Evolutionary conservation across 2,329 filamentous ascomycete species (phyloP).

Genomic region (Fusarium veterinarium): DNA sequence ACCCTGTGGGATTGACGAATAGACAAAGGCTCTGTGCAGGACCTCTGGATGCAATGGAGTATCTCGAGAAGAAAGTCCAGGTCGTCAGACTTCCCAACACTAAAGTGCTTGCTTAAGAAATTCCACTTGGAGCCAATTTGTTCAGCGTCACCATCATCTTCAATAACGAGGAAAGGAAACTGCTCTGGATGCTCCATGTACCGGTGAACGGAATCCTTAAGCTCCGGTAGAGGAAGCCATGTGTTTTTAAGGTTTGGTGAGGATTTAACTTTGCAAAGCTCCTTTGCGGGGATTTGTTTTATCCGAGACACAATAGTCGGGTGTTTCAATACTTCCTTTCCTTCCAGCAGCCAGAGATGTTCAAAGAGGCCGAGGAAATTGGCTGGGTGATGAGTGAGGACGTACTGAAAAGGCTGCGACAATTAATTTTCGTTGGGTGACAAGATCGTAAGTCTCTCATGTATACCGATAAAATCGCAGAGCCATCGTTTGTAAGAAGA

Average conservation of each 20-base stretch:
- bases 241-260: neutral
- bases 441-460: neutral
- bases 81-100: neutral
- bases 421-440: neutral
- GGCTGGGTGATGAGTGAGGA: neutral
- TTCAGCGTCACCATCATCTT: neutral
- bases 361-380: conserved; percentile 22
- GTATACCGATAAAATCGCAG: conserved; percentile 3
- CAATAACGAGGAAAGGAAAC: conserved; percentile 12
- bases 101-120: conserved; percentile 17
- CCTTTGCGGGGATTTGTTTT: neutral
- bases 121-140: neutral
- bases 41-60: neutral
- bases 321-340: neutral
- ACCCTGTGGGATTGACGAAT: conserved; percentile 3
- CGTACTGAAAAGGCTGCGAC: conserved; percentile 17
- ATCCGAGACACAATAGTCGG: neutral
- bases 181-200: conserved; percentile 13
- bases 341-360: conserved; percentile 22
- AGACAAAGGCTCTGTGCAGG: neutral
- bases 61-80: conserved; percentile 27
- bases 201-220: neutral
- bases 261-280: conserved; percentile 18
- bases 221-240: conserved; percentile 16
- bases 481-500: conserved; percentile 20